Base-by-base conservation (phyloP, 1,284 basidiomycete species). In the Ustilago cynodontis region DNA sequence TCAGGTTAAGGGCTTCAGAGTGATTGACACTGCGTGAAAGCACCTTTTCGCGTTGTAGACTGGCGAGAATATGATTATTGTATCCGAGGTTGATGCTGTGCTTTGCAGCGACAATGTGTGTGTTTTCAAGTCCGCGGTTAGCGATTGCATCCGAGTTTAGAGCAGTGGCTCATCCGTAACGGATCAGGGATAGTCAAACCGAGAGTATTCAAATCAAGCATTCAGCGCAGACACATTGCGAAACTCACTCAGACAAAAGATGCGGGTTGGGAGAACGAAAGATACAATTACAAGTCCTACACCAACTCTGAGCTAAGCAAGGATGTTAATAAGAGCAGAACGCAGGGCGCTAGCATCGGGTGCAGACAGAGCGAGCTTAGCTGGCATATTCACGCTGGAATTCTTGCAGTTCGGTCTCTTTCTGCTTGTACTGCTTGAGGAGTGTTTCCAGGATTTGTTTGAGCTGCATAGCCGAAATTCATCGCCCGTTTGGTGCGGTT, bases 401-500 rank as follows among this genome's bases (percentile, higher is more conserved):
- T 33, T 78, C 79, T 57, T 70, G 65, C 49, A 83, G 43, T 50
- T 83, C 78, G 13, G 68, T 55, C 49, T 85, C 84, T 61, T 82
- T 85, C 33, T 78, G 58, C 70, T 83, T 82, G 78, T 84, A 85
- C 77, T 85, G 83, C 56, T 81, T 80, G n/a, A 81, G 75, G 31
- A 85, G 66, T 24, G 76, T 71, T 39, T 81, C 81, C 28, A 85
- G 72, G 45, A 85, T 77, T 51, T 82, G 71, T 37, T 77, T 75
- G 52, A 85, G 77, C 84, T 85, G 79, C 43, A 13, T 35, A 22
- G 22, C n/a, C 16, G 22, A 1, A 24, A 33, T 52, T 58, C 11
- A 59, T 51, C 41, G 7, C 20, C 16, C 11, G 10, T 20, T 28
- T 26, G 3, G 18, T 11, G 9, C n/a, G 4, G 43, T 20, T 9